Evolutionary conservation across 441 rosid species (phyloP).

Genomic region (Oxalis stricta): DNA sequence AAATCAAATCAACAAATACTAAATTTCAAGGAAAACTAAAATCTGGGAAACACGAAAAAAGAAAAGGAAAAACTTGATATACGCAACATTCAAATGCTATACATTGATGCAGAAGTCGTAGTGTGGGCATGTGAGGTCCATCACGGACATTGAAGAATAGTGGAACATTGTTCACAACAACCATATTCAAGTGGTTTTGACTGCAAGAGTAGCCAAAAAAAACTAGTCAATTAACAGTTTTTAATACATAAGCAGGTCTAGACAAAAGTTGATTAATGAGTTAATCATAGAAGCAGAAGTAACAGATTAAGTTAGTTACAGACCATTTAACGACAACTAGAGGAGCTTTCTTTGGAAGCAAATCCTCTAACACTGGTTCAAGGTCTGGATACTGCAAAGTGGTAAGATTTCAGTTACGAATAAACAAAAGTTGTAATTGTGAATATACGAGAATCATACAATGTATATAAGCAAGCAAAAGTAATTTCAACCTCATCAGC

Average conservation of each 20-base stretch:
- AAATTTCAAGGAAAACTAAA: no score
- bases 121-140: conserved; percentile 97
- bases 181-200: conserved; percentile 87
- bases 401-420: conserved; percentile 3
- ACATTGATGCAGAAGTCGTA: conserved; percentile 90
- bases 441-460: neutral
- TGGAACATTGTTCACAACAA: conserved; percentile 79
- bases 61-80: neutral
- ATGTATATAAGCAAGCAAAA: no score
- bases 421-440: conserved; percentile 1
- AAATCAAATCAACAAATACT: conserved; percentile 4
- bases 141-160: conserved; percentile 90
- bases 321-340: conserved; percentile 83
- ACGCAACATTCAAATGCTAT: conserved; percentile 13
- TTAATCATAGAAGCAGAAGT: neutral
- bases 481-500: conserved; percentile 60
- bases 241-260: no score
- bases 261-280: neutral
- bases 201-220: conserved; percentile 24
- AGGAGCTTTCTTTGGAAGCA: conserved; percentile 89
- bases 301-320: conserved; percentile 6
- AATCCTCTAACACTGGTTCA: conserved; percentile 84
- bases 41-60: neutral
- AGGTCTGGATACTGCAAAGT: conserved; percentile 78
- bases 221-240: neutral